Conservation (phyloP, 2,329 filamentous ascomycete genomes). For the Diaporthe sp. region DNA sequence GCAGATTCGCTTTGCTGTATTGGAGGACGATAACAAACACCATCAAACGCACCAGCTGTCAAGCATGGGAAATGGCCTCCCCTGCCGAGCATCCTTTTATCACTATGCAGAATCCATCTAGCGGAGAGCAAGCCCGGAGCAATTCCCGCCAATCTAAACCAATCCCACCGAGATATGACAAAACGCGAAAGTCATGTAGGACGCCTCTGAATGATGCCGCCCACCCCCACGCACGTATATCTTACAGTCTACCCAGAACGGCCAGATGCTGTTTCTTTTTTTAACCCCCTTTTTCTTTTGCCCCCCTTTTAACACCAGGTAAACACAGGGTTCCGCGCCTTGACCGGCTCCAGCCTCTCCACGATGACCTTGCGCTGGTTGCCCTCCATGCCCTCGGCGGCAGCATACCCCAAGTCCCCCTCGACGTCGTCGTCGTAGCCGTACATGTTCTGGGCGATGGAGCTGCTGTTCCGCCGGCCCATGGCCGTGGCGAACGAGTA, state of each 20-base stretch:
- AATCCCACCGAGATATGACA: slow-evolving; percentile 22
- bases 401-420: slow-evolving; percentile 94
- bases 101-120: slow-evolving; percentile 23
- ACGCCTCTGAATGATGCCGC: slow-evolving; percentile 25
- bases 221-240: slow-evolving; percentile 11
- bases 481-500: slow-evolving; percentile 68
- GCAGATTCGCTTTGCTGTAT: not conserved
- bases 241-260: slow-evolving; percentile 29
- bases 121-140: not conserved
- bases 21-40: not conserved
- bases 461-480: slow-evolving; percentile 62
- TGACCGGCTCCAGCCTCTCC: slow-evolving; percentile 94
- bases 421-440: slow-evolving; percentile 81
- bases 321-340: slow-evolving; percentile 95
- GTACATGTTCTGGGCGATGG: slow-evolving; percentile 68
- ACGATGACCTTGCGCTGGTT: slow-evolving; percentile 96
- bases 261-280: slow-evolving; percentile 18
- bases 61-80: not conserved
- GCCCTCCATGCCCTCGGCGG: slow-evolving; percentile 93
- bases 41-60: not conserved
- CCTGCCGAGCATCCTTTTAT: not conserved
- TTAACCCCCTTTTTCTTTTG: not conserved
- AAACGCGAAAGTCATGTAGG: slow-evolving; percentile 8
- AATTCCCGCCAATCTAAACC: slow-evolving; percentile 14
- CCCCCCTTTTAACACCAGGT: slow-evolving; percentile 84